Conservation (phyloP, 306 rosid species). For the Luffa aegyptiaca region DNA sequence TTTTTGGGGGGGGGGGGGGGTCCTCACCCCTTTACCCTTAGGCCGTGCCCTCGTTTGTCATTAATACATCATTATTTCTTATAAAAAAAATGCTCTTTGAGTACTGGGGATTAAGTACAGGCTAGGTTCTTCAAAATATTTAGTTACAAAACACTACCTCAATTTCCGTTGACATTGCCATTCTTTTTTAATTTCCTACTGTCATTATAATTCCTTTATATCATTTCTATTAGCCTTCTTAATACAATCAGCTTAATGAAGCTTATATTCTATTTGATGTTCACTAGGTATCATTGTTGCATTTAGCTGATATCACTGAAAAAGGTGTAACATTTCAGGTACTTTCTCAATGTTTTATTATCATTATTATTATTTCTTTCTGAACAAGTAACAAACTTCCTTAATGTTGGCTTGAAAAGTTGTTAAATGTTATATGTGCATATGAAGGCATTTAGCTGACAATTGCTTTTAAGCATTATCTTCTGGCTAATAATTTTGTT, state of each 20-base stretch:
- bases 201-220: slow-evolving; percentile 5
- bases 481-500: not conserved
- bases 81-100: not conserved
- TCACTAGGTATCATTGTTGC: slow-evolving; percentile 76
- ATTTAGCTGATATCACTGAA: slow-evolving; percentile 96
- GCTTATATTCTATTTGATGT: slow-evolving; percentile 17
- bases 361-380: not conserved
- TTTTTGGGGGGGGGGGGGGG: too few species aligned
- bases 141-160: not conserved
- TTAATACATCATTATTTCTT: too few species aligned
- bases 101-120: not conserved
- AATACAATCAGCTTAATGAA: not conserved
- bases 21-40: too few species aligned
- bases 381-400: not conserved
- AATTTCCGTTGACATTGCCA: not conserved
- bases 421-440: not conserved
- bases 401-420: not conserved
- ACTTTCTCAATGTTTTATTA: not conserved
- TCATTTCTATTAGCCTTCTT: not conserved
- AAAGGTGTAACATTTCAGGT: slow-evolving; percentile 99
- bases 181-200: not conserved
- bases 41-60: too few species aligned
- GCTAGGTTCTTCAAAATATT: not conserved
- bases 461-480: not conserved
- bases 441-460: not conserved